These are phyloP conservation scores for Cucurbita pepo DNA, from an alignment of 306 rosid species.

Conservation along the genomic window DNA sequence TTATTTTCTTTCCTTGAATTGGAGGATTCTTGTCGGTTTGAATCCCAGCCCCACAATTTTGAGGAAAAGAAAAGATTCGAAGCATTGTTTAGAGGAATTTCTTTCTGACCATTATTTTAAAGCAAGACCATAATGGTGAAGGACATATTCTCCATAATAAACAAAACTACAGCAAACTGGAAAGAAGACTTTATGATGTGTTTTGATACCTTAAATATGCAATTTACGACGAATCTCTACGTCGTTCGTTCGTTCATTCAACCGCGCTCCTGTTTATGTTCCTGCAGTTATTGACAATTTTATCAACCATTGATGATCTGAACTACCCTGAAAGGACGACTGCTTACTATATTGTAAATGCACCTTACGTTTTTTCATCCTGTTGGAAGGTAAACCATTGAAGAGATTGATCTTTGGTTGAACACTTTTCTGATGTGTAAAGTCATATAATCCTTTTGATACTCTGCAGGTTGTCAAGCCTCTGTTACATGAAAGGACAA, in stretches of 20 bases:
- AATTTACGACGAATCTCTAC: neutral
- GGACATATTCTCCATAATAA: neutral
- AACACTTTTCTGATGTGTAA: neutral
- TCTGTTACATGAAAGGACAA: constrained; percentile 90
- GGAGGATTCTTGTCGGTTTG: neutral
- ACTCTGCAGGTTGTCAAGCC: constrained; percentile 66
- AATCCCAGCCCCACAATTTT: neutral
- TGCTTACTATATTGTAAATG: constrained; percentile 80
- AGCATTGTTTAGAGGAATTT: neutral
- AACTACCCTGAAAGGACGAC: constrained; percentile 93
- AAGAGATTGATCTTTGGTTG: constrained; percentile 4
- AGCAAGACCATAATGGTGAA: neutral
- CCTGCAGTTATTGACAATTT: constrained; percentile 59
- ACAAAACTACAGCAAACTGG: neutral
- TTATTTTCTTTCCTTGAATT: neutral
- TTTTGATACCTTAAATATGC: constrained; percentile 5
- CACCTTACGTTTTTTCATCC: constrained; percentile 72
- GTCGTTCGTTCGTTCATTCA: neutral
- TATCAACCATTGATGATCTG: constrained; percentile 81
- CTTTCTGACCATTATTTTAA: constrained; percentile 1
- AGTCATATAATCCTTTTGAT: neutral
- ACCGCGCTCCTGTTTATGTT: constrained; percentile 10
- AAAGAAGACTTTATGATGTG: neutral
- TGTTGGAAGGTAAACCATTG: constrained; percentile 77
- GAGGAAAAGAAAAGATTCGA: neutral